Evolutionary conservation across 2,329 filamentous ascomycete genomes (phyloP), one percentile per base, ranked within the genome.

Genomic region (Tolypocladium paradoxum): DNA sequence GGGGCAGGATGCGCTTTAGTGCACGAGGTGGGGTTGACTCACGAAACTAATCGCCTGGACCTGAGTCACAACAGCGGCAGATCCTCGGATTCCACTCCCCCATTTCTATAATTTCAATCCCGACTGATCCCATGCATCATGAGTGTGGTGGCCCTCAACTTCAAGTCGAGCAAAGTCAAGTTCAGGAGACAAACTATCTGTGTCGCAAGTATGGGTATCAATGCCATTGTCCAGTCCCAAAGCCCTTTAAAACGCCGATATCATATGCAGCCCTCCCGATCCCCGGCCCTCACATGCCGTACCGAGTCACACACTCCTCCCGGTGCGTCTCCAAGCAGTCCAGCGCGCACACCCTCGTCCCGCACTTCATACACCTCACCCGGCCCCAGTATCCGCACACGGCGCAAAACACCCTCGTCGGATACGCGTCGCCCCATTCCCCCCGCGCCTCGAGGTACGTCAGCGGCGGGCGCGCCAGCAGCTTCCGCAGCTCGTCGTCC

Each of bases 351-450:
- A 88, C 83, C 61, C 84, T 76, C 47, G 79, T 80, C n/a, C 87
- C 87, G 69, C 88, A 92, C 72, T 87, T 88, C 66, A 84, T 78
- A 70, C 88, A 92, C 67, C 78, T 79, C 47, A 89, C 83, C 40
- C 83, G 74, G 2, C 87, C 88, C 87, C 88, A 91, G 68, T 90
- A 91, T 16, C 88, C 88, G 64, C 88, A 92, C 34, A 90, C 82
- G 64, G 85, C 85, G 68, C 88, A 92, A 66, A 91, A 92, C 36
- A 73, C 72, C 55, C 87, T 75, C 48, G 73, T 72, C 2, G 85
- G 84, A 57, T 82, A 82, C 61, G 62, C 67, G 16, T 59, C 60
- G 47, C 68, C 72, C 71, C 71, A 77, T 31, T 60, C 63, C 2
- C 74, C 79, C 51, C 74, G 69, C 38, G 84, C 83, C 59, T 88